Base-by-base conservation (phyloP, 148 eudicot genomes). In the Limonium bicolor region DNA sequence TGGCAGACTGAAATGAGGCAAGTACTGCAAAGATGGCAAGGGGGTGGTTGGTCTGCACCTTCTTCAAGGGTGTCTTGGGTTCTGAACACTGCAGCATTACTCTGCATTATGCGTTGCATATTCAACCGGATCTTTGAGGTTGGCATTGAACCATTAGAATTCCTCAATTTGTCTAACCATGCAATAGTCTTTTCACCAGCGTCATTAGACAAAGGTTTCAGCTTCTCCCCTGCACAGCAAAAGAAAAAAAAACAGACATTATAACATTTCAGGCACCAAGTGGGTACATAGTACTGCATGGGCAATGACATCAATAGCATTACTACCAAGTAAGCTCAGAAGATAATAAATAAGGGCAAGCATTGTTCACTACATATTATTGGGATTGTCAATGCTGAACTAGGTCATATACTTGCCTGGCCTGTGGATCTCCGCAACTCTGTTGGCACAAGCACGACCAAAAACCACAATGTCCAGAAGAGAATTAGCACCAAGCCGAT, bases 401-500 rank as follows among this genome's bases (percentile, higher is more conserved):
- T 20, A 19, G 31, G 3, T 48, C n/a, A 15, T 51, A 28, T 5
- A 38, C 63, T 61, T 63, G 51, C 99, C 99, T 72, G 94, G 95
- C 59, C 62, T 70, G 32, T 38, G 65, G 59, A 81, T 81, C 76
- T 90, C 95, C 8, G 99, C 88, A 46, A 90, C 95, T 60, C 99
- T 67, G 53, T 90, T 90, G 36, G 95, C 95, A 61, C 99, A 90
- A 51, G 99, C 99, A 55, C 99, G 80, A 15, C 95, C 99, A 35
- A 90, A 90, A 48, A 90, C 99, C 65, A 90, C 99, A 75, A 90
- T 90, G 62, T 85, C 99, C 51, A 90, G 95, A 59, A 90, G 99
- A 51, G 95, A 90, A 61, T 85, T 90, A 25, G 99, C 99, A 43
- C 99, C 99, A 53, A 90, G 95, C 27, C 95, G 66, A 69, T 90